Percentiles rank a stretch among this genome's conserved stretches.
These are phyloP conservation scores for Plenodomus tracheiphilus DNA, from an alignment of 2,329 filamentous ascomycete species.

Conservation along the genomic window DNA sequence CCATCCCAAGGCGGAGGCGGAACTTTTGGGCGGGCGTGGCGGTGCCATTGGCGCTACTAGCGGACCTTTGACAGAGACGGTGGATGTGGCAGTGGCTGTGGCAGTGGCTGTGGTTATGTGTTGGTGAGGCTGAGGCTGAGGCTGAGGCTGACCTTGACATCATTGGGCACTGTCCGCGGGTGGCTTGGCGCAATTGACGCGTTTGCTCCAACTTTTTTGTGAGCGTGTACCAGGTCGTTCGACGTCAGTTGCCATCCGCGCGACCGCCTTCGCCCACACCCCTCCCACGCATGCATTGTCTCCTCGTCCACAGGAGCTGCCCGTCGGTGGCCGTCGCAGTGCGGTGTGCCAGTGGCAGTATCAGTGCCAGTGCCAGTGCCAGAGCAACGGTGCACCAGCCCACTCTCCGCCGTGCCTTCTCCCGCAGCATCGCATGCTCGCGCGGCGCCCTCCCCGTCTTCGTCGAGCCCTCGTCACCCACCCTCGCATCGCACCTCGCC, in stretches of 20 bases:
- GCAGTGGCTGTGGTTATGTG: no score
- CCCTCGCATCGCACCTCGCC: slow-evolving; percentile 47
- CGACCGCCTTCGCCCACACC: slow-evolving; percentile 5
- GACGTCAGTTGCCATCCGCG: no score
- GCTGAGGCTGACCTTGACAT: no score
- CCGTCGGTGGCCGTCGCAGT: slow-evolving; percentile 32
- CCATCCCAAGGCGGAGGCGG: slow-evolving; percentile 15
- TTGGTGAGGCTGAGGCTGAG: no score
- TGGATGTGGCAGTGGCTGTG: slow-evolving; percentile 20
- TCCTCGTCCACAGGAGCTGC: slow-evolving; percentile 35
- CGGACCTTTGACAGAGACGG: no score
- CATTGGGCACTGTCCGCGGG: no score
- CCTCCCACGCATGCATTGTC: slow-evolving; percentile 37
- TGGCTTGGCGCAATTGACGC: slow-evolving; percentile 35
- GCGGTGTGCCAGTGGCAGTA: no score
- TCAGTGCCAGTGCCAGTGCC: no score
- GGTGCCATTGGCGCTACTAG: slow-evolving; percentile 9
- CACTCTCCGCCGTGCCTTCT: slow-evolving; percentile 40
- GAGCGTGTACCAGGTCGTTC: slow-evolving; percentile 8
- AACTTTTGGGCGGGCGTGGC: slow-evolving; percentile 2
- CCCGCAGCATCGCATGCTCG: slow-evolving; percentile 20
- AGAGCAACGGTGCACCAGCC: no score
- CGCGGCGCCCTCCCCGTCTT: slow-evolving; percentile 48
- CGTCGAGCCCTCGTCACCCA: slow-evolving; percentile 44
- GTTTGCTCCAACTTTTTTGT: slow-evolving; percentile 28